Conservation (phyloP, 2,329 filamentous ascomycete species). For the Endothia cerciana region DNA sequence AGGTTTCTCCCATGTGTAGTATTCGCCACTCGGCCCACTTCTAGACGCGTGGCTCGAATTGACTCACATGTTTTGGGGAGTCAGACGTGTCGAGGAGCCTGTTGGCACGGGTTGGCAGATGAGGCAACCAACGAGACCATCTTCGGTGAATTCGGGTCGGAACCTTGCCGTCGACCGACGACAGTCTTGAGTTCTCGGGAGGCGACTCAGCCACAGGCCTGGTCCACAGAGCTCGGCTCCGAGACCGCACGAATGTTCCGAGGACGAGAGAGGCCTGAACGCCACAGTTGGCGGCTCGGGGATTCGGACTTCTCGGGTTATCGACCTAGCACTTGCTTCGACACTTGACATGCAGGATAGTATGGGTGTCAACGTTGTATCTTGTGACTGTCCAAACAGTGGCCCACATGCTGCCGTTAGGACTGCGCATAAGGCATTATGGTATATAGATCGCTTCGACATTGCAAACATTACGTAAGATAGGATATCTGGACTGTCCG, state of each 20-base stretch:
- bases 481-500: background rate
- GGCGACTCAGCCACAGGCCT: background rate
- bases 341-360: background rate
- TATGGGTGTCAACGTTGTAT: background rate
- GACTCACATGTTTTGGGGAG: background rate
- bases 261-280: background rate
- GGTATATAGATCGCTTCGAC: background rate
- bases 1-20: background rate
- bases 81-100: background rate
- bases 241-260: background rate
- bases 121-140: background rate
- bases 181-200: background rate
- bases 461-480: background rate
- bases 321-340: background rate
- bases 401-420: too few relatives aligned
- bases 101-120: background rate
- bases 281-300: background rate
- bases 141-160: background rate
- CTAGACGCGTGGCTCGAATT: slow-evolving; percentile 14
- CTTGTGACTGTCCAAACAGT: background rate
- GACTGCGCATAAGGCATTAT: background rate
- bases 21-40: slow-evolving; percentile 15
- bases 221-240: background rate
- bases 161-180: background rate
- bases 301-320: background rate